Percentiles rank a stretch among this genome's conserved stretches.
Evolutionary conservation across 495 filamentous ascomycete species (phyloP).

Genomic region (Patellaria atrata): DNA sequence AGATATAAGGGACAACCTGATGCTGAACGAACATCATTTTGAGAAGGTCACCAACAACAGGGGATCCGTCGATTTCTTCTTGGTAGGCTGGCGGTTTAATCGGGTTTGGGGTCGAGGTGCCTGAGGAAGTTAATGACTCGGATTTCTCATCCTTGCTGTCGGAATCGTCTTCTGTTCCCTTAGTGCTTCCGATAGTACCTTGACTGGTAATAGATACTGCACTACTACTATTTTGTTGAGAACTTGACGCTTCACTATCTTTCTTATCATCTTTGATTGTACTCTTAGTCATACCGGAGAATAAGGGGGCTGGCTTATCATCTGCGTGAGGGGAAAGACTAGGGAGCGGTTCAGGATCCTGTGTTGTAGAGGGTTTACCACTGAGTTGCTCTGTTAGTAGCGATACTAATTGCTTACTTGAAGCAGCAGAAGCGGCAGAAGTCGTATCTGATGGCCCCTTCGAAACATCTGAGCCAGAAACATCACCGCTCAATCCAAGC

Average conservation of each 20-base stretch:
- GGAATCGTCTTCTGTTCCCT: constrained; percentile 2
- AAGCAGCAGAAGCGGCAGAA: too few relatives aligned
- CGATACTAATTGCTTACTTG: constrained; percentile 11
- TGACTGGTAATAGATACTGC: too few relatives aligned
- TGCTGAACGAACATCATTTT: constrained; percentile 97
- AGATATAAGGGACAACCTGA: constrained; percentile 84
- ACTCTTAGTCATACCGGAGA: constrained; percentile 26
- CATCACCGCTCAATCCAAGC: constrained; percentile 37
- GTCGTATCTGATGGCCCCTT: too few relatives aligned
- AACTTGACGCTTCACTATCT: too few relatives aligned
- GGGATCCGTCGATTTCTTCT: constrained; percentile 51
- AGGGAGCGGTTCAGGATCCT: constrained; percentile 10
- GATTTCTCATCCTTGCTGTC: constrained; percentile 1
- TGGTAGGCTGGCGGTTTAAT: constrained; percentile 42
- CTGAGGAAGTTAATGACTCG: too few relatives aligned
- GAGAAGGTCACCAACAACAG: constrained; percentile 91
- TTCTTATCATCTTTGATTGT: constrained; percentile 1
- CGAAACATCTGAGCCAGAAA: too few relatives aligned
- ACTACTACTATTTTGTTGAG: too few relatives aligned
- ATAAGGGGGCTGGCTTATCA: constrained; percentile 56
- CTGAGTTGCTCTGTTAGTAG: constrained; percentile 19
- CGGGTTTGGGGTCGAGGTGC: too few relatives aligned
- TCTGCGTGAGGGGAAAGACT: constrained; percentile 42
- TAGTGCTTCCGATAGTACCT: too few relatives aligned
- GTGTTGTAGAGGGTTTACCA: constrained; percentile 10